A percentile compares a stretch with the other conserved stretches of the same genome.
Evolutionary conservation across 257 asterid species (phyloP).

Genomic region (Penstemon davidsonii): DNA sequence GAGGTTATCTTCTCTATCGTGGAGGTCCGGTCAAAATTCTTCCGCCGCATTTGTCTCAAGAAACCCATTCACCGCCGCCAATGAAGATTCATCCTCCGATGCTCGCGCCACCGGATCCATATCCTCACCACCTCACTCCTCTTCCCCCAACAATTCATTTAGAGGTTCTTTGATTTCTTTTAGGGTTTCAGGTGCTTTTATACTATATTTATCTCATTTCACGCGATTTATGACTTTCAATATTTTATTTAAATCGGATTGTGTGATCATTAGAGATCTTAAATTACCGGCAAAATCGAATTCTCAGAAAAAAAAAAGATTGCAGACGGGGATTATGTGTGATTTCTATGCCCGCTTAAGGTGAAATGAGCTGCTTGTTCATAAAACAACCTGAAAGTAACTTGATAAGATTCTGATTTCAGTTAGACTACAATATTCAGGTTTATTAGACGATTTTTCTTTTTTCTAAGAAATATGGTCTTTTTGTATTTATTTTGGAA

Average conservation of each 20-base stretch:
- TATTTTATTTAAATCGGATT: background rate
- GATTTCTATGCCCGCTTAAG: background rate
- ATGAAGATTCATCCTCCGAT: slow-evolving; percentile 29
- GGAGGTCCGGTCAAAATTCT: slow-evolving; percentile 34
- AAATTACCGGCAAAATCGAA: background rate
- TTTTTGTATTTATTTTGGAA: background rate
- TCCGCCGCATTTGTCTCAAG: slow-evolving; percentile 23
- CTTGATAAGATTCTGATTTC: background rate
- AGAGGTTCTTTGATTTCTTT: slow-evolving; percentile 34
- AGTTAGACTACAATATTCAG: background rate
- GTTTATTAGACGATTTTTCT: background rate
- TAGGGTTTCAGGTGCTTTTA: background rate
- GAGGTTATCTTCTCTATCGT: slow-evolving; percentile 37
- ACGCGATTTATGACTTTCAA: background rate
- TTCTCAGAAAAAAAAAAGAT: background rate
- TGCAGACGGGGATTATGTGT: background rate
- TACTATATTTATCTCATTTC: background rate
- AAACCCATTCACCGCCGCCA: slow-evolving; percentile 10
- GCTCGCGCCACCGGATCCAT: slow-evolving; percentile 21
- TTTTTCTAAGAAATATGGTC: background rate
- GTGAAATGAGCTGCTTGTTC: slow-evolving; percentile 8
- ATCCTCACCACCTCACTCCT: slow-evolving; percentile 18
- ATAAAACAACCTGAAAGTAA: background rate
- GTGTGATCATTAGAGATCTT: background rate
- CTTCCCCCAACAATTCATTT: slow-evolving; percentile 32